Base-by-base conservation (phyloP, 1,284 basidiomycete species). In the Dichomitus squalens region DNA sequence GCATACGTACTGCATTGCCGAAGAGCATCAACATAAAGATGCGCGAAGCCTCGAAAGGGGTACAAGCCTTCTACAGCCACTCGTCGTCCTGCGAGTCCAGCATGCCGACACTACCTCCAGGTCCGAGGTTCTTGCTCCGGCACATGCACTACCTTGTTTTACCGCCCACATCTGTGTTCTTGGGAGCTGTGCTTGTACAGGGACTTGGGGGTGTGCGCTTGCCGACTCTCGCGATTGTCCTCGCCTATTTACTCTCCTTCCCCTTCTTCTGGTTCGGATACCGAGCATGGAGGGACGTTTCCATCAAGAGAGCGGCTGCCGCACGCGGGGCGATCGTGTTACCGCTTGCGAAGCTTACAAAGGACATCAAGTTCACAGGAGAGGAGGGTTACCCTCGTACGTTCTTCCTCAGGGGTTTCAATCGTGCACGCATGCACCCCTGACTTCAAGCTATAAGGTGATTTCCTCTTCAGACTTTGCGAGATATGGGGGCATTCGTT, bases 401-500 rank as follows among this genome's bases (percentile, higher is more conserved):
- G 64, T 54, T n/a, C 38, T 7, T 20, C 16, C 12, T 20, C 7
- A 39, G 38, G 16, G 14, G 34, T 12, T 35, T 38, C 29, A 11
- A 16, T 4, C 8, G 12, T 25, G 8, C 20, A 6, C n/a, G 18
- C 16, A n/a, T 20, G n/a, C n/a, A n/a, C n/a, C n/a, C n/a, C n/a
- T 51, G 33, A 48, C 20, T 39, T 27, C 20, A 18, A 8, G 33
- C 11, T 49, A 27, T 35, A 4, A 70, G 67, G 61, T 3, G 64
- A 66, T 48, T 41, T 60, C 20, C 21, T 66, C 11, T 62, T 63
- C 49, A 52, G 61, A 18, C 53, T 57, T 29, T 57, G 49, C 34
- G 53, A 62, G 49, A 43, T 51, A 21, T 65, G 68, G 49, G 69
- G 69, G 1, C 44, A 66, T 29, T 66, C 63, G 9, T 66, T 59